These are phyloP conservation scores for Pythium insidiosum DNA, from an alignment of 352 stramenopile genomes.

Conservation along the genomic window DNA sequence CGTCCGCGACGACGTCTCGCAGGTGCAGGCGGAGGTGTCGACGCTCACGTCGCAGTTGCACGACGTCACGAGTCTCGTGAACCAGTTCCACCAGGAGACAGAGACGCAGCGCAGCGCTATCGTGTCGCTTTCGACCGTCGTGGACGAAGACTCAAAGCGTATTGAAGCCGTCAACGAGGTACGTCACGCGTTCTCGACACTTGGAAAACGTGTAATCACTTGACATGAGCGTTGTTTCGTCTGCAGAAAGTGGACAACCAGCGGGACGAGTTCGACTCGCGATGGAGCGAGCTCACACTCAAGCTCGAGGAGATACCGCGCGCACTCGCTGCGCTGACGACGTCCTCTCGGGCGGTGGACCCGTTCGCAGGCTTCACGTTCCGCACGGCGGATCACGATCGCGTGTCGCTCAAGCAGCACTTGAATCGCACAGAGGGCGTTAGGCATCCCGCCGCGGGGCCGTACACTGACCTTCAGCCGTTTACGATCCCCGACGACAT, in stretches of 20 bases:
- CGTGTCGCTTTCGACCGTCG: slow-evolving; percentile 31
- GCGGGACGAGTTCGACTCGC: slow-evolving; percentile 49
- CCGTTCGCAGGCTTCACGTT: slow-evolving; percentile 35
- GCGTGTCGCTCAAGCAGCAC: slow-evolving; percentile 47
- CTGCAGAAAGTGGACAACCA: slow-evolving; percentile 64
- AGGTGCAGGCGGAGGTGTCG: slow-evolving; percentile 32
- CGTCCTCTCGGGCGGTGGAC: slow-evolving; percentile 8
- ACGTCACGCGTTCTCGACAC: not conserved
- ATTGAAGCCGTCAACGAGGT: slow-evolving; percentile 48
- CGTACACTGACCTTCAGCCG: slow-evolving; percentile 58
- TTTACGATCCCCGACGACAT: slow-evolving; percentile 80
- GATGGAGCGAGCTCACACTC: slow-evolving; percentile 47
- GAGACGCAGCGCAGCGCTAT: slow-evolving; percentile 35
- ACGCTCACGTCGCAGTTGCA: slow-evolving; percentile 44
- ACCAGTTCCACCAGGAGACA: slow-evolving; percentile 63
- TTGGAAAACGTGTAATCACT: too few relatives aligned
- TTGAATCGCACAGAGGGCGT: slow-evolving; percentile 18
- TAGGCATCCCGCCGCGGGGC: slow-evolving; percentile 13
- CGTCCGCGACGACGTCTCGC: slow-evolving; percentile 35
- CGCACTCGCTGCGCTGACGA: slow-evolving; percentile 37
- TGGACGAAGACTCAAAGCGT: slow-evolving; percentile 35
- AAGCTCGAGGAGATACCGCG: slow-evolving; percentile 56
- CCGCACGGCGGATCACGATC: slow-evolving; percentile 30
- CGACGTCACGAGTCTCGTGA: slow-evolving; percentile 50
- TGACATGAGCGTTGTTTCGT: not conserved